A percentile compares a stretch with the other conserved stretches of the same genome.
Evolutionary conservation across 495 filamentous ascomycete genomes (phyloP).

Genomic region (Penicillium arizonense): DNA sequence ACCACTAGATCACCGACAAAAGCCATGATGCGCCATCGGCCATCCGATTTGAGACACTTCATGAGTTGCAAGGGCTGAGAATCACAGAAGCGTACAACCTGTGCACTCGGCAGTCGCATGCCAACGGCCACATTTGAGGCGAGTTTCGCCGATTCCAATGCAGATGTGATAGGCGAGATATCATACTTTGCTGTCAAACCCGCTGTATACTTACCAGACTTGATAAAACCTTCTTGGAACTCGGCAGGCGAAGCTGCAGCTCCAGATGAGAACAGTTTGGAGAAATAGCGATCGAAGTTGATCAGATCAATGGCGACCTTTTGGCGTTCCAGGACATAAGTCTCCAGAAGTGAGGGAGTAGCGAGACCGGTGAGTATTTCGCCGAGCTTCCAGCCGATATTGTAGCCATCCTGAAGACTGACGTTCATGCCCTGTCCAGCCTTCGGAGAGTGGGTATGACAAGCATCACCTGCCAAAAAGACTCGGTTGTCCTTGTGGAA

Average conservation of each 20-base stretch:
- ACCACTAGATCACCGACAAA: slow-evolving; percentile 54
- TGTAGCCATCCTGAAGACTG: slow-evolving; percentile 53
- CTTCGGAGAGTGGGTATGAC: slow-evolving; percentile 63
- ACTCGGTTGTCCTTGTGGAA: slow-evolving; percentile 53
- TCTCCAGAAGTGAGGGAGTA: slow-evolving; percentile 55
- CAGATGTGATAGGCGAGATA: slow-evolving; percentile 44
- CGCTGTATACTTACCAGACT: slow-evolving; percentile 62
- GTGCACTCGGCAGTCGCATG: slow-evolving; percentile 56
- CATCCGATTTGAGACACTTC: slow-evolving; percentile 50
- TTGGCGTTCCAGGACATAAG: slow-evolving; percentile 68
- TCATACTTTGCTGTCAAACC: slow-evolving; percentile 60
- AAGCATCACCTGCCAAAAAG: slow-evolving; percentile 59
- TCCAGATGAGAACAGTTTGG: slow-evolving; percentile 56
- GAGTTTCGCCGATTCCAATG: slow-evolving; percentile 28
- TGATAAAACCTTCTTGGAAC: slow-evolving; percentile 59
- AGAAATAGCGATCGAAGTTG: slow-evolving; percentile 68
- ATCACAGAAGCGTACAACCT: slow-evolving; percentile 60
- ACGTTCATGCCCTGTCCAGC: slow-evolving; percentile 58
- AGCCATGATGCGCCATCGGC: slow-evolving; percentile 60
- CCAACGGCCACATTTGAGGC: slow-evolving; percentile 50
- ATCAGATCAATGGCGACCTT: slow-evolving; percentile 70
- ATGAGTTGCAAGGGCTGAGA: slow-evolving; percentile 57
- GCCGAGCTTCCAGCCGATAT: slow-evolving; percentile 80
- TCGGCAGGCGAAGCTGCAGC: slow-evolving; percentile 32
- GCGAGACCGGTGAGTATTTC: slow-evolving; percentile 59